Conservation (phyloP, 345 rosid species). For the Camelina hispida region DNA sequence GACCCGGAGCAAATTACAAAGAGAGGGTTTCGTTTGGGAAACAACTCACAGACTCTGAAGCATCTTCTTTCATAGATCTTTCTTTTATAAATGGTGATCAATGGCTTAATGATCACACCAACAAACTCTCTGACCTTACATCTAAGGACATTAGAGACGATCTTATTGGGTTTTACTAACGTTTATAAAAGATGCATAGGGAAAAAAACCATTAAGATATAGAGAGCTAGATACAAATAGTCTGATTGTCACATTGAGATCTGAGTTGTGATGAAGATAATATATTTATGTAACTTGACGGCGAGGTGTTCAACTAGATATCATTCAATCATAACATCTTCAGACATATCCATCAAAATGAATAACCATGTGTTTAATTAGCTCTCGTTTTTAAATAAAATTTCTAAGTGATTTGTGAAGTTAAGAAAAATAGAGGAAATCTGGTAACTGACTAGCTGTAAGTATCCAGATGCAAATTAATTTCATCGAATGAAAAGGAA, state of each 20-base stretch:
- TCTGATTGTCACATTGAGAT: background rate
- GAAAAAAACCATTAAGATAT: background rate
- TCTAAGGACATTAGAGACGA: constrained; percentile 9
- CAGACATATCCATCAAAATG: background rate
- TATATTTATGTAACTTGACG: background rate
- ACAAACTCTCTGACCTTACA: constrained; percentile 12
- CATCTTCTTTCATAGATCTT: constrained; percentile 53
- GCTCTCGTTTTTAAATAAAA: background rate
- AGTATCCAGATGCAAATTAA: no score
- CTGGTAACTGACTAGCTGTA: no score
- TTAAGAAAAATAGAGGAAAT: no score
- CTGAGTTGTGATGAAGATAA: background rate
- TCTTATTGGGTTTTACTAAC: constrained; percentile 3
- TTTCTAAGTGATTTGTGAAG: background rate
- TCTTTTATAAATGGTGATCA: constrained; percentile 73
- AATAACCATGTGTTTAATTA: background rate
- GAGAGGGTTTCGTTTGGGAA: constrained; percentile 55
- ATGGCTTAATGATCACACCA: constrained; percentile 54
- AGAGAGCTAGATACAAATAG: background rate
- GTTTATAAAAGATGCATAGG: background rate
- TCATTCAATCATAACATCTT: background rate
- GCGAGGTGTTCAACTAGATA: background rate
- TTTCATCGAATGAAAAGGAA: no score
- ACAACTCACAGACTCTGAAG: constrained; percentile 61
- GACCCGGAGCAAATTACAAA: constrained; percentile 62